phyloP scores from a whole-genome alignment of 495 filamentous ascomycete genomes.

The Annulohypoxylon nitens region DNA sequence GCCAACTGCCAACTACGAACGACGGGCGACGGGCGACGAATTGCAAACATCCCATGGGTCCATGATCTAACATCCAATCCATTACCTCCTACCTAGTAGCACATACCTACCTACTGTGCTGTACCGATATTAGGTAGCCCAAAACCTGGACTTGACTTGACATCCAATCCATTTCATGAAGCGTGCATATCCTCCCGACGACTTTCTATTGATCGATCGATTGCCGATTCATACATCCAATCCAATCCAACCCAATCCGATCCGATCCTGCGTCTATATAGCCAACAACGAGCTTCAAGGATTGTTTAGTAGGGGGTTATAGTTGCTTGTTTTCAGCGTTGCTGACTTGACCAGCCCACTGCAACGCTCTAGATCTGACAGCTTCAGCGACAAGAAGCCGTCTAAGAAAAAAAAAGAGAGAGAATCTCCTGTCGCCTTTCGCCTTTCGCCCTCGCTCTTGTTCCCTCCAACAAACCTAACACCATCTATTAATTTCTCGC shows the following conservation, averaged over 20 bases:
- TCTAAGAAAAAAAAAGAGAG: slow-evolving; percentile 6
- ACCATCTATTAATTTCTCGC: neutral
- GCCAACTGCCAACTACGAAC: no score
- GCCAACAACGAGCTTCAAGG: slow-evolving; percentile 5
- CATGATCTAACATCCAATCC: no score
- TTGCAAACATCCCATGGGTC: slow-evolving; percentile 14
- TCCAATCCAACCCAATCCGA: slow-evolving; percentile 18
- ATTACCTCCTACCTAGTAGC: neutral
- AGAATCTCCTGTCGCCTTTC: neutral
- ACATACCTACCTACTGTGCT: slow-evolving; percentile 14
- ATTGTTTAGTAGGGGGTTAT: neutral
- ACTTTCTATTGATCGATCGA: slow-evolving; percentile 23
- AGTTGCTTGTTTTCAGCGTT: slow-evolving; percentile 25
- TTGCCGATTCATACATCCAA: slow-evolving; percentile 22
- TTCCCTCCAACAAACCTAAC: slow-evolving; percentile 19
- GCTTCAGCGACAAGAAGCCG: slow-evolving; percentile 23
- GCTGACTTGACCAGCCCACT: slow-evolving; percentile 21
- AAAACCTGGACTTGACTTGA: slow-evolving; percentile 20
- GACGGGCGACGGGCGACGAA: neutral
- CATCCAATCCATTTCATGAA: neutral
- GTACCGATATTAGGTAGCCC: slow-evolving; percentile 18
- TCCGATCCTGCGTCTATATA: slow-evolving; percentile 23
- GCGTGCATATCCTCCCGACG: slow-evolving; percentile 15
- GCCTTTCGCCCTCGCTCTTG: neutral
- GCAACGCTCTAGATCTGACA: slow-evolving; percentile 28